These are phyloP conservation scores for Aspergillus hortae DNA, from an alignment of 2,329 filamentous ascomycete species.

Conservation along the genomic window DNA sequence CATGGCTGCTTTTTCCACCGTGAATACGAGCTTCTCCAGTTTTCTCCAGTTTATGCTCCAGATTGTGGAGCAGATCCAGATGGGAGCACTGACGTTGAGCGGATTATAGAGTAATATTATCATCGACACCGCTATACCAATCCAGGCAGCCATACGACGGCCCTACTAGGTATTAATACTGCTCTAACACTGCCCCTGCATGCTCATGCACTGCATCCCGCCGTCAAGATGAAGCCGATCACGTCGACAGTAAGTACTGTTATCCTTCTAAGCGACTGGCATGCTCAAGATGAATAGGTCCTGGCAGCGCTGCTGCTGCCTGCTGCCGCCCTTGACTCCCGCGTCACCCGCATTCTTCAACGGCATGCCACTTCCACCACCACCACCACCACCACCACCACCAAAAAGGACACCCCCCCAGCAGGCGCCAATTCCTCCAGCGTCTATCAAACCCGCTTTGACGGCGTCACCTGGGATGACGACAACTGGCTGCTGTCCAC, in stretches of 20 bases:
- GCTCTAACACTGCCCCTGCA: too few species aligned
- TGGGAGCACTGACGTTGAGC: too few species aligned
- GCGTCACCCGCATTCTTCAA: conserved; percentile 18
- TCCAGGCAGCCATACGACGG: too few species aligned
- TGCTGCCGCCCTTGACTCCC: conserved; percentile 5
- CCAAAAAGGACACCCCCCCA: neutral
- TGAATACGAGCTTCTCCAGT: too few species aligned
- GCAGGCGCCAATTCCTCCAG: conserved; percentile 13
- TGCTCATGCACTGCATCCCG: too few species aligned
- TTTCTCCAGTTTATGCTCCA: too few species aligned
- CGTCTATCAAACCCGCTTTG: conserved; percentile 49
- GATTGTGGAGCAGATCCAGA: too few species aligned
- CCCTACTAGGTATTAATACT: too few species aligned
- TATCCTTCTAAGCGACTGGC: neutral
- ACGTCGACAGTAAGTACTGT: too few species aligned
- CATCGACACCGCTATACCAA: too few species aligned
- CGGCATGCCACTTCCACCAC: conserved; percentile 13
- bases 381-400: neutral
- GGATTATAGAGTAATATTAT: too few species aligned
- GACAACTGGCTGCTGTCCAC: conserved; percentile 55
- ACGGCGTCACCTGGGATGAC: conserved; percentile 57
- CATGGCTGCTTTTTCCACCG: neutral
- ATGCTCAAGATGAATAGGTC: neutral
- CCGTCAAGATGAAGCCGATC: too few species aligned
- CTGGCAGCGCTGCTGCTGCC: neutral